Base-by-base conservation (phyloP, 2,329 filamentous ascomycete genomes). In the Fusarium sp. region DNA sequence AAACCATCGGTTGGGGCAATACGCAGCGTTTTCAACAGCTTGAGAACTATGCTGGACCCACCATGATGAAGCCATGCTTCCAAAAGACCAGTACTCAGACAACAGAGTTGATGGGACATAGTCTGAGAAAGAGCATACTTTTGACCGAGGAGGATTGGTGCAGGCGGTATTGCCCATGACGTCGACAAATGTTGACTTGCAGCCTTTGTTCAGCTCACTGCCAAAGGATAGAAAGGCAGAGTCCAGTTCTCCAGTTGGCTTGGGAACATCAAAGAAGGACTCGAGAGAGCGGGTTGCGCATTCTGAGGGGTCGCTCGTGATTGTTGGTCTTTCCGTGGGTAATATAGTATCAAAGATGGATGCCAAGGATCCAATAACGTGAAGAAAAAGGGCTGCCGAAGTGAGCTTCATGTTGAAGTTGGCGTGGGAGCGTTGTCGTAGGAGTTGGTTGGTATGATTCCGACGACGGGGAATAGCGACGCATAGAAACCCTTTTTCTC, bases 211-310 rank as follows among this genome's bases (percentile, higher is more conserved):
- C 20, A 61, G 3, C 5, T 40, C 42, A 22, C 46, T 44, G 31
- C 58, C 58, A 17, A 49, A 38, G 31, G 46, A 42, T 8, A 51
- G 12, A 6, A 61, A 9, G 12, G 42, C 58, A 10, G 20, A 16
- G n/a, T 20, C 40, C 10, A 61, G 58, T 16, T 35, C 17, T 16
- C 42, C 42, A 3, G 58, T 61, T 17, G 42, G 58, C 14, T 61
- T 61, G 7, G 31, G 58, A 6, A 61, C 58, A 44, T 61, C 58
- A 22, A 61, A 61, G 58, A 29, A 61, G 11, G 58, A 49, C 31
- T 61, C 58, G 5, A 49, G 20, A 11, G 27, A 49, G 5, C 36
- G 42, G 20, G 58, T 61, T 29, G 58, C 42, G 29, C 58, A 61
- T 24, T 36, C 17, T 17, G 40, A 29, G 9, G 58, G 40, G 24